Conservation (phyloP, 2,329 filamentous ascomycete species). For the Trichoderma oligosporum region DNA sequence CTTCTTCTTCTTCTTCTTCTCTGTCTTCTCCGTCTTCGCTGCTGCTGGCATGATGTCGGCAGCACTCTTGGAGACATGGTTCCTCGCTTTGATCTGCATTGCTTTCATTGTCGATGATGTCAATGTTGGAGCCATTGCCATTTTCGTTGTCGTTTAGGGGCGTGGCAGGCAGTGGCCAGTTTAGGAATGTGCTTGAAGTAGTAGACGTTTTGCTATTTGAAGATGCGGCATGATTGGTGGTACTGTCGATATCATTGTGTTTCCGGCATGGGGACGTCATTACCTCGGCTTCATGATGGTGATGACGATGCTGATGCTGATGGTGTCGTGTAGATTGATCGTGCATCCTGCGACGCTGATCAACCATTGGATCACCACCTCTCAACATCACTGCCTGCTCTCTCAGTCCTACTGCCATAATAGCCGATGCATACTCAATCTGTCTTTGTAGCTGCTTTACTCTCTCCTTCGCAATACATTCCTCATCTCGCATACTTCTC, state of each 20-base stretch:
- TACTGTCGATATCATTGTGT: background rate
- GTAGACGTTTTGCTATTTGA: background rate
- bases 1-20: too few species aligned
- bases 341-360: background rate
- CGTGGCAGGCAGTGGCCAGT: conserved; percentile 2
- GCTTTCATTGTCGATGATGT: background rate
- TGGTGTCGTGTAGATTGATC: too few species aligned
- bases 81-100: background rate
- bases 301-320: too few species aligned
- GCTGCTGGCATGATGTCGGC: background rate
- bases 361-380: background rate
- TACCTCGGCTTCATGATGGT: background rate
- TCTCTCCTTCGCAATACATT: background rate
- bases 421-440: background rate
- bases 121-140: background rate
- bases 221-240: background rate
- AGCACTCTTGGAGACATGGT: background rate
- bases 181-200: background rate
- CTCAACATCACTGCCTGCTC: background rate
- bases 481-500: conserved; percentile 1
- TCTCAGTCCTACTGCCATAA: background rate
- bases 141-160: background rate
- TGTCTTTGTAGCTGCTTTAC: background rate
- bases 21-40: too few species aligned
- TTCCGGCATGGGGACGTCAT: background rate